phyloP scores from a whole-genome alignment of 2,329 filamentous ascomycete genomes.

The Aspergillus quadricinctus region DNA sequence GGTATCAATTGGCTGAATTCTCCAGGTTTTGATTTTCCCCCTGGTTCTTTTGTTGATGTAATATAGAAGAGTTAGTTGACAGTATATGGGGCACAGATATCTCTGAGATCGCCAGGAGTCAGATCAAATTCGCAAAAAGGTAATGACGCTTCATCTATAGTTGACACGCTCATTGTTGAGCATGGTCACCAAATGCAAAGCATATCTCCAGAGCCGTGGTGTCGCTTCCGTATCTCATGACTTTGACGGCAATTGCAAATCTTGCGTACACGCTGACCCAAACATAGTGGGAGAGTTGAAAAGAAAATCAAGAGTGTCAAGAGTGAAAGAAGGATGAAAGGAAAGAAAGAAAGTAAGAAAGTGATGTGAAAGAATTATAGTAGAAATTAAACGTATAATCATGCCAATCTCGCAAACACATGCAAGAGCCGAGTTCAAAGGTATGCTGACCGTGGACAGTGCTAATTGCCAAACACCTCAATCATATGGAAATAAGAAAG shows the following conservation, averaged over 20 bases:
- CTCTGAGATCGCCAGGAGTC: slow-evolving; percentile 17
- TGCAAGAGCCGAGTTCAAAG: neutral
- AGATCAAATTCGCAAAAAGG: slow-evolving; percentile 12
- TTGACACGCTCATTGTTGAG: neutral
- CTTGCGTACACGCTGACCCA: slow-evolving; percentile 1
- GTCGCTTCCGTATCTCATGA: slow-evolving; percentile 11
- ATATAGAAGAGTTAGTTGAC: neutral
- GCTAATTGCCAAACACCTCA: neutral
- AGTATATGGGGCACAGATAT: neutral
- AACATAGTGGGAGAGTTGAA: neutral
- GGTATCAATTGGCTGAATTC: neutral
- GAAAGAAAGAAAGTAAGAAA: slow-evolving; percentile 1
- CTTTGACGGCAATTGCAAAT: slow-evolving; percentile 1
- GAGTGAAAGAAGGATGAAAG: slow-evolving; percentile 8
- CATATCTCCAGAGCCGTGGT: slow-evolving; percentile 1
- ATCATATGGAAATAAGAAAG: neutral
- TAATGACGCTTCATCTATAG: slow-evolving; percentile 3
- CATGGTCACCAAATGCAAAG: neutral
- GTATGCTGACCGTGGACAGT: neutral
- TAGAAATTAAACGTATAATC: neutral
- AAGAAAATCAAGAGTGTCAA: slow-evolving; percentile 3
- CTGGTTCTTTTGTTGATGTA: neutral
- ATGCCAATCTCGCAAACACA: neutral
- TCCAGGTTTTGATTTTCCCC: neutral
- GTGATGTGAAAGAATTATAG: slow-evolving; percentile 7